Percentiles rank a stretch among this genome's conserved stretches.
Conservation (phyloP, 2,329 filamentous ascomycete species). For the Verticillium nubilum region DNA sequence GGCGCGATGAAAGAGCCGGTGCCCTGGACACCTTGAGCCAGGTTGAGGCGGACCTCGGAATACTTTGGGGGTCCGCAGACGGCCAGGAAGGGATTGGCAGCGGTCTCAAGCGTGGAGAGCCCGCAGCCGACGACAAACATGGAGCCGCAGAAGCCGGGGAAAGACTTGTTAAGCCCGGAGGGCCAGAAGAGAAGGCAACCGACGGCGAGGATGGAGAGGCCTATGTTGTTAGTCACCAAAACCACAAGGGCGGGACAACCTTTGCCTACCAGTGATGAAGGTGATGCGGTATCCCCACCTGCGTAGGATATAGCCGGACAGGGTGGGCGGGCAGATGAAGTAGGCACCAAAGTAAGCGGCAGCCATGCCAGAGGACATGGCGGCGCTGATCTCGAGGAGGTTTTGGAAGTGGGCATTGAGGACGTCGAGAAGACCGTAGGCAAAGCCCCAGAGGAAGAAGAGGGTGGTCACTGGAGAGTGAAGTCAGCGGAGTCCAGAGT, state of each 20-base stretch:
- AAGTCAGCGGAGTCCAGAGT: slow-evolving; percentile 16
- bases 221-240: no score
- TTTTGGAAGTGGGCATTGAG: slow-evolving; percentile 46
- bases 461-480: slow-evolving; percentile 34
- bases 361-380: slow-evolving; percentile 40
- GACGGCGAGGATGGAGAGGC: slow-evolving; percentile 48
- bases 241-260: neutral
- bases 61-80: slow-evolving; percentile 56
- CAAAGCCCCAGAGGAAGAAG: slow-evolving; percentile 48
- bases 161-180: slow-evolving; percentile 46
- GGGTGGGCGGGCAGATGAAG: slow-evolving; percentile 28
- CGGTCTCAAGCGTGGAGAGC: slow-evolving; percentile 49
- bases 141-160: slow-evolving; percentile 54
- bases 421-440: slow-evolving; percentile 23
- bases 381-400: slow-evolving; percentile 36
- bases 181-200: slow-evolving; percentile 57
- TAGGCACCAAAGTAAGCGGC: slow-evolving; percentile 47
- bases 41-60: slow-evolving; percentile 52
- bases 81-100: slow-evolving; percentile 47
- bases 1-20: slow-evolving; percentile 53
- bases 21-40: slow-evolving; percentile 54
- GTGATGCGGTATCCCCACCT: slow-evolving; percentile 61
- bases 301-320: slow-evolving; percentile 50
- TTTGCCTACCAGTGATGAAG: slow-evolving; percentile 57
- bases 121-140: slow-evolving; percentile 40